Base-by-base conservation (phyloP, 2,329 filamentous ascomycete species). In the Ophiosphaerella narmari region DNA sequence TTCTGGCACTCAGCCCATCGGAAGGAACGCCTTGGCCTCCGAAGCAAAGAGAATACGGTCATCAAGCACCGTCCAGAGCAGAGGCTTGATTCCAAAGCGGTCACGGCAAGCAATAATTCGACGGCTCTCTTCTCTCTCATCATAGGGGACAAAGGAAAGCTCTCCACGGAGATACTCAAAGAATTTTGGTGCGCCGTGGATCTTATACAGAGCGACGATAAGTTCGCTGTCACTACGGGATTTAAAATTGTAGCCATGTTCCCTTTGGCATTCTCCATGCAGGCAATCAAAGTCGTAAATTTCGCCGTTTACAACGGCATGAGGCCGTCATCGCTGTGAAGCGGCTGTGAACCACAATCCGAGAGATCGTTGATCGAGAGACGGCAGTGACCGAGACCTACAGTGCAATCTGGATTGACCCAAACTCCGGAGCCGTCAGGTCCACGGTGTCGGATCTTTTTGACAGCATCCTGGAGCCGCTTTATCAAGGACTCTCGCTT, bases 241-340 rank as follows among this genome's bases (percentile, higher is more conserved):
- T 24, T 67, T 65, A 68, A 83, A 84, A 1, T 59, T 36, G 63
- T 80, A 81, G 13, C 43, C 48, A 3, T 37, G 40, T 16, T 67
- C 63, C 34, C 69, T 67, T 4, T 69, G 46, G 18, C 62, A 48
- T 7, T 73, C 59, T 8, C 56, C 57, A 21, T 79, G 75, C 11
- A 81, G 69, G 4, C 65, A 54, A 41, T 82, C 79, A 50, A 78
- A 71, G 61, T 82, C 78, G 64, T 85, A 85, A 23, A 85, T 74
- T 62, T 85, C 82, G 31, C 82, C 82, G 52, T 83, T 85, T 16
- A 84, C 80, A 14, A 84, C 76, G 2, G 80, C 81, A 62, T 84
- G 11, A 39, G 31, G 35, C 33, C 26, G 8, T 55, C 40, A n/a
- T 36, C 39, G 38, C 54, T 45, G 29, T 65, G 60, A 43, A 66